These are phyloP conservation scores for Puccinia polysora DNA, from an alignment of 1,284 basidiomycete genomes.

Conservation along the genomic window DNA sequence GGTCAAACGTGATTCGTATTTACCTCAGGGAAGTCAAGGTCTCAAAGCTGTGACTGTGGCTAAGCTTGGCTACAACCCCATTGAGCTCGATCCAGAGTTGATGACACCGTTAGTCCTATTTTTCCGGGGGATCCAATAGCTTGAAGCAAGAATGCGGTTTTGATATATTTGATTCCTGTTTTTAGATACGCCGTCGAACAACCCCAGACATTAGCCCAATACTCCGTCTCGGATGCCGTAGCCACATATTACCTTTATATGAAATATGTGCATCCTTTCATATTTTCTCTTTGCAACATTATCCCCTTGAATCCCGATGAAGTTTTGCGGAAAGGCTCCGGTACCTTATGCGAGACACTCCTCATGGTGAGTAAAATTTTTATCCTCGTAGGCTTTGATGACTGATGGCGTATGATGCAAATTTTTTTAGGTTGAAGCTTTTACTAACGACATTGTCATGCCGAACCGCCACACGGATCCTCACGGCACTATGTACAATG, in stretches of 20 bases:
- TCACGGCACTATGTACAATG: constrained; percentile 87
- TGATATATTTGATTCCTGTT: not conserved
- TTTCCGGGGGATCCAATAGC: not conserved
- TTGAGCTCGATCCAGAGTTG: constrained; percentile 94
- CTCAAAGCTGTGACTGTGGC: constrained; percentile 96
- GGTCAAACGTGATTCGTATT: constrained; percentile 99
- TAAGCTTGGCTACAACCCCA: constrained; percentile 94
- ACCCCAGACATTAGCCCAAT: constrained; percentile 89
- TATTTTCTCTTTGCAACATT: constrained; percentile 98
- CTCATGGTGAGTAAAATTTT: constrained; percentile 70
- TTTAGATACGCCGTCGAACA: constrained; percentile 89
- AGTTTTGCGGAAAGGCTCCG: constrained; percentile 89
- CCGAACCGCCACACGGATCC: constrained; percentile 94
- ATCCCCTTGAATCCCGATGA: constrained; percentile 97
- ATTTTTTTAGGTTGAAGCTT: constrained; percentile 81
- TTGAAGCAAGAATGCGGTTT: constrained; percentile 19
- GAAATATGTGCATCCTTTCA: constrained; percentile 99
- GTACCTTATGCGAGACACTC: constrained; percentile 93
- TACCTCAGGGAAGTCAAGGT: constrained; percentile 97
- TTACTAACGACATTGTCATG: constrained; percentile 87
- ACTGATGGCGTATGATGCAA: not conserved
- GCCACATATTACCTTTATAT: constrained; percentile 99
- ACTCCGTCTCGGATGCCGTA: constrained; percentile 98
- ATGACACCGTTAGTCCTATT: constrained; percentile 82
- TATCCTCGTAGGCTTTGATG: constrained; percentile 6